phyloP scores from a whole-genome alignment of 805 yeast species.

The Clavispora santaluciae region DNA sequence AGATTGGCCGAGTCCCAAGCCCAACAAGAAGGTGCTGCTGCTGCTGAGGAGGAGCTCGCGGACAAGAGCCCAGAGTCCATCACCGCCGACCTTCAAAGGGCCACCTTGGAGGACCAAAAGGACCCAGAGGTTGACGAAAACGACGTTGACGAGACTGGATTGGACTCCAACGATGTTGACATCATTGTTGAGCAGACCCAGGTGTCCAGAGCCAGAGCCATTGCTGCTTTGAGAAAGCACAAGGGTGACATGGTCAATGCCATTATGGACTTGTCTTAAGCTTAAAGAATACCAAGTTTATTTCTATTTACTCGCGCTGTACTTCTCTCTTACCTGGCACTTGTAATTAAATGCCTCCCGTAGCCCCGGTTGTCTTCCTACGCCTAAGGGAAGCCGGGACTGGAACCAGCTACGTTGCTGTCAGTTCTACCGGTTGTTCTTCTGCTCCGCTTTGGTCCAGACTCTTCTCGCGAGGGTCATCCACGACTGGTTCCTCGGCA shows the following conservation, averaged over 20 bases:
- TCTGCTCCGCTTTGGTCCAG: too few species aligned
- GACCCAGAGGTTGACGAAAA: constrained; percentile 56
- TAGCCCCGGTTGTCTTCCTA: too few species aligned
- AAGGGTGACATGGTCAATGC: constrained; percentile 95
- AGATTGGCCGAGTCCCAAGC: constrained; percentile 81
- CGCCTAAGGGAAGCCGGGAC: too few species aligned
- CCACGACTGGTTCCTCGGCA: not conserved
- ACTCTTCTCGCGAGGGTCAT: too few species aligned
- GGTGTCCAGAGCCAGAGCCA: constrained; percentile 85
- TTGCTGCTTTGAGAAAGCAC: constrained; percentile 82
- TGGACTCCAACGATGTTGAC: constrained; percentile 76
- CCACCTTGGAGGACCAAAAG: constrained; percentile 45
- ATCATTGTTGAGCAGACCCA: constrained; percentile 89
- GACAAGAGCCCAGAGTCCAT: constrained; percentile 73
- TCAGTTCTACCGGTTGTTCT: too few species aligned
- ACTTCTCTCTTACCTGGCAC: too few species aligned
- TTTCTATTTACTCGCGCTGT: not conserved
- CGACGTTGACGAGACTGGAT: constrained; percentile 80
- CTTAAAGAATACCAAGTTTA: not conserved
- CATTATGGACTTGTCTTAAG: constrained; percentile 69
- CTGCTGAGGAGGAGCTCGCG: constrained; percentile 26
- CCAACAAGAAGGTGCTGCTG: constrained; percentile 55
- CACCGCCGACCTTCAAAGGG: constrained; percentile 76
- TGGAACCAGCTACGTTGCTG: too few species aligned
- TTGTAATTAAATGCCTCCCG: too few species aligned